phyloP scores from a whole-genome alignment of 805 yeast genomes.

The Teunomyces stri region DNA sequence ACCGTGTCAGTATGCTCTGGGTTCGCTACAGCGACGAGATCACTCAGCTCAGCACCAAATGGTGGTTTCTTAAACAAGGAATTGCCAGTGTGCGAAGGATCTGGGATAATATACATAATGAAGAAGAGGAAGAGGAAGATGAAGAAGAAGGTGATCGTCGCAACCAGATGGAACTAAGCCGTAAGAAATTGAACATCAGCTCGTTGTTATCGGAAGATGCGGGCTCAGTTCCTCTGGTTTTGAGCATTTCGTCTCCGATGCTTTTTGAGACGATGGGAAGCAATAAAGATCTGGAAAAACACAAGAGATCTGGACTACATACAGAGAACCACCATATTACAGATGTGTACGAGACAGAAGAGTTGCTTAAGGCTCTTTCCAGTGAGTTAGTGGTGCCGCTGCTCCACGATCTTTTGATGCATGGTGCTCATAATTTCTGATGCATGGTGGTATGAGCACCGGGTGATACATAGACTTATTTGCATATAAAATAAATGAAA shows the following conservation, averaged over 20 bases:
- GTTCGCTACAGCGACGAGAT: conserved; percentile 1
- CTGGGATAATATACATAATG: background rate
- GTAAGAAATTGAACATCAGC: conserved; percentile 4
- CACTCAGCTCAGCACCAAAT: background rate
- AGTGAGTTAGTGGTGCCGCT: background rate
- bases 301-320: background rate
- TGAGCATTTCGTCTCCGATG: conserved; percentile 1
- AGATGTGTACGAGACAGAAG: background rate
- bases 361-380: background rate
- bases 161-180: background rate
- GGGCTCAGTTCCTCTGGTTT: conserved; percentile 5
- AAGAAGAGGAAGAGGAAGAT: background rate
- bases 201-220: conserved; percentile 5
- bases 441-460: background rate
- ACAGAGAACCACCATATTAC: background rate
- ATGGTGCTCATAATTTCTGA: background rate
- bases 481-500: background rate
- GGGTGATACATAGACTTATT: background rate
- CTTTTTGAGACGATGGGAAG: background rate
- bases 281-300: background rate
- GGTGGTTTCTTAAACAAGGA: conserved; percentile 8
- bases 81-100: background rate
- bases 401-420: background rate
- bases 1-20: background rate
- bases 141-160: background rate